These are phyloP conservation scores for Cruciata laevipes DNA, from an alignment of 257 asterid species.

Conservation along the genomic window DNA sequence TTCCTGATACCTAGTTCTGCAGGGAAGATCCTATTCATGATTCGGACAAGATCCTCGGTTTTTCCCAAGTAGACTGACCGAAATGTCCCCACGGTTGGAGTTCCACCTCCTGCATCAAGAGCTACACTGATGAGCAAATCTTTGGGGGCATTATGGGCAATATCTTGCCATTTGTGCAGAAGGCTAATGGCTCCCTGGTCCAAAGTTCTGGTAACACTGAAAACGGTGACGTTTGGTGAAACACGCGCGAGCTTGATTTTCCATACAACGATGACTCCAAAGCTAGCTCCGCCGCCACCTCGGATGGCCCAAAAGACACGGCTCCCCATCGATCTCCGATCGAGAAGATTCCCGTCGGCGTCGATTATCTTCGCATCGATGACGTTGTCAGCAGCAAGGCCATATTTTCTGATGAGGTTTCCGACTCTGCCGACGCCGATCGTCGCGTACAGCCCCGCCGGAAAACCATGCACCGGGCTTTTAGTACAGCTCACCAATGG, in stretches of 20 bases:
- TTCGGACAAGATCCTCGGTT: conserved; percentile 13
- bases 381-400: conserved; percentile 45
- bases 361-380: conserved; percentile 46
- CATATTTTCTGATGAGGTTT: conserved; percentile 20
- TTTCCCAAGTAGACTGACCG: conserved; percentile 41
- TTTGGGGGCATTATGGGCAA: conserved; percentile 22
- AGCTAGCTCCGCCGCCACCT: conserved; percentile 64
- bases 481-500: conserved; percentile 46
- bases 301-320: conserved; percentile 6
- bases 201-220: conserved; percentile 20
- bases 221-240: conserved; percentile 42
- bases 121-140: conserved; percentile 28
- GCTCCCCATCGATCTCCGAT: conserved; percentile 1
- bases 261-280: conserved; percentile 39
- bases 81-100: conserved; percentile 19
- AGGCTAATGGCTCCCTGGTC: conserved; percentile 24
- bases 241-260: conserved; percentile 38
- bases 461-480: not conserved
- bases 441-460: conserved; percentile 2
- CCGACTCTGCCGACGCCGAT: conserved; percentile 53
- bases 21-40: conserved; percentile 33
- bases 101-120: not conserved
- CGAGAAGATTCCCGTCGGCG: conserved; percentile 23
- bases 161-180: conserved; percentile 36
- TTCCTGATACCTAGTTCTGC: conserved; percentile 20